Evolutionary conservation across 768 basidiomycete species (phyloP), one percentile per base, ranked within the genome.

Genomic region (Udeniomyces megalosporus): DNA sequence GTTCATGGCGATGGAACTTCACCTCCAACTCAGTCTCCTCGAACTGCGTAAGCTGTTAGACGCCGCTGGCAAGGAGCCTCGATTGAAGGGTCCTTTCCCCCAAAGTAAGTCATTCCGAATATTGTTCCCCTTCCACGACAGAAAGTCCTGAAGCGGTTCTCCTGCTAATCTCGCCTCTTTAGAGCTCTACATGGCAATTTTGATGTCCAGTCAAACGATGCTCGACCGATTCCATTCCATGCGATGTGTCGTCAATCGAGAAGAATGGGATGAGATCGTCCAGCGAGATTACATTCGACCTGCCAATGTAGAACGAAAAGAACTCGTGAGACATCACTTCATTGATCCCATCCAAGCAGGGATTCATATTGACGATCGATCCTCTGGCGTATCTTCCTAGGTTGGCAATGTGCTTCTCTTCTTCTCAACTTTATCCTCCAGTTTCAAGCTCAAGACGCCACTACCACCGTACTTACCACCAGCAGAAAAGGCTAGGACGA

Each of bases 1-100:
- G 64, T 92, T 93, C 71, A 91, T 93, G 86, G 83, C 88, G 4
- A 92, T 95, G 91, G 95, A 97, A 71, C 77, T 97, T 11, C 90
- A 95, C 71, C 77, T 97, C 12, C 95, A 97, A 69, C 84, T 87
- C 69, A 85, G 89, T 70, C 75, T 99, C 48, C 86, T 92, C 45
- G 82, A 87, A 70, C 76, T 97, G 10, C 85, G 90, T 68, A 82
- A 80, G 1, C 75, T 96, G n/a, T 77, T 99, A 47, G 81, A 82
- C 11, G 88, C 96, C 69, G 85, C 95, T 0, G 84, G 84, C 66
- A 85, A 92, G 69, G 95, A 99, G 69, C 92, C 92, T 6, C 84
- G 95, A 32, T 73, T 96, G 61, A 99, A 97, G 71, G 95, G 95
- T 0, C 90, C 92, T 0, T 97, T 96, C 75, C 93, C 93, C 2